Conservation (phyloP, 352 stramenopile genomes). For the Globisporangium barbulae region DNA sequence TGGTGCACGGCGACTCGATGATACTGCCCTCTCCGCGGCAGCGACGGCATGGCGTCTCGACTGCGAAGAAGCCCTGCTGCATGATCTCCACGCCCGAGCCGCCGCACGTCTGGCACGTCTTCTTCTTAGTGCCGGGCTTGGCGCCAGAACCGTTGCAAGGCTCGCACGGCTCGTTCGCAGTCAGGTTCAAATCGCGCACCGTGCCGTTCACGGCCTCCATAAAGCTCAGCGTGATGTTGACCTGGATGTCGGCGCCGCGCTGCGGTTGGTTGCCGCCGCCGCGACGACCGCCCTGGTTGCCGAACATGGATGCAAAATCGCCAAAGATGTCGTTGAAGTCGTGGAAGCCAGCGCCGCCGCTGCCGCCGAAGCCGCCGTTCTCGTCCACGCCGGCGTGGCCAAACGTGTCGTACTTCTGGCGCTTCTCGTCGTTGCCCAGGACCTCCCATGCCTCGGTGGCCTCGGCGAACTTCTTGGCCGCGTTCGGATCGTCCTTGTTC, state of each 20-base stretch:
- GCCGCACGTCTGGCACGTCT: conserved; percentile 77
- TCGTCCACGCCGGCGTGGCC: conserved; percentile 94
- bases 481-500: conserved; percentile 92
- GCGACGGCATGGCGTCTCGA: conserved; percentile 83
- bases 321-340: conserved; percentile 91
- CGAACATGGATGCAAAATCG: conserved; percentile 83
- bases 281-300: conserved; percentile 48
- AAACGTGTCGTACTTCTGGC: conserved; percentile 93
- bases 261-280: conserved; percentile 65
- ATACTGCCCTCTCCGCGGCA: conserved; percentile 79
- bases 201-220: conserved; percentile 94
- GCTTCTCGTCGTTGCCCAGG: conserved; percentile 91
- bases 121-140: conserved; percentile 81
- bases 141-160: conserved; percentile 77
- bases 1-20: conserved; percentile 81
- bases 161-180: conserved; percentile 71
- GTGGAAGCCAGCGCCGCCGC: conserved; percentile 54
- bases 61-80: conserved; percentile 88
- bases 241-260: conserved; percentile 93
- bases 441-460: conserved; percentile 94
- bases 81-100: conserved; percentile 84
- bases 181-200: conserved; percentile 87
- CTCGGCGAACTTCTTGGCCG: conserved; percentile 92
- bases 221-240: conserved; percentile 92
- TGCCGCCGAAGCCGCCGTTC: conserved; percentile 69